Conservation (phyloP, 73 alveolate species). For the Paramecium sonneborni region DNA sequence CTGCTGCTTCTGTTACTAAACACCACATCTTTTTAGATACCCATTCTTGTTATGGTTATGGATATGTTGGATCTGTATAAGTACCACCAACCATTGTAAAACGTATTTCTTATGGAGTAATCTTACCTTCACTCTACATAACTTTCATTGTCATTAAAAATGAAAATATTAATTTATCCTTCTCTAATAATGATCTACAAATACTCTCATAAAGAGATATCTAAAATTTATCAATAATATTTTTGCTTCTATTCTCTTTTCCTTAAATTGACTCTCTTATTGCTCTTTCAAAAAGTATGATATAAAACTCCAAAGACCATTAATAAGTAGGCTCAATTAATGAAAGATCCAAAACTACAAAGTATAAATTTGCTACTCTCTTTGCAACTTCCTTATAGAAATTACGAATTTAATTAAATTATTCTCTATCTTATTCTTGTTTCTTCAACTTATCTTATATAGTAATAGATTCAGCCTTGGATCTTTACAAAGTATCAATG, state of each 20-base stretch:
- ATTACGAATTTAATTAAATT: conserved; percentile 74
- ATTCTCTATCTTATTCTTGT: conserved; percentile 69
- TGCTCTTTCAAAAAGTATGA: conserved; percentile 70
- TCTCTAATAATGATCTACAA: conserved; percentile 94
- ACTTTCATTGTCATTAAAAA: conserved; percentile 88
- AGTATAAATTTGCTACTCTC: conserved; percentile 85
- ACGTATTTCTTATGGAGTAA: conserved; percentile 78
- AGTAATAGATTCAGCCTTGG: conserved; percentile 75
- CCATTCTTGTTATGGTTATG: conserved; percentile 89
- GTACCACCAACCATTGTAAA: conserved; percentile 97
- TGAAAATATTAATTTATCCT: conserved; percentile 92
- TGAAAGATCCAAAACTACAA: conserved; percentile 81
- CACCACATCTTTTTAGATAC: conserved; percentile 92
- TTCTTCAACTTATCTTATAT: conserved; percentile 75
- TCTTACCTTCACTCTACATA: conserved; percentile 76
- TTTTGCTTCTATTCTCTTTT: conserved; percentile 74
- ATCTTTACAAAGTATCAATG: conserved; percentile 76
- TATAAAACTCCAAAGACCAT: conserved; percentile 82
- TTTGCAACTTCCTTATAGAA: conserved; percentile 77
- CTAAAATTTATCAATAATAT: conserved; percentile 79
- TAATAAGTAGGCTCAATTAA: conserved; percentile 86
- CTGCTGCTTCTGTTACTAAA: conserved; percentile 85
- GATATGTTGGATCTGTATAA: conserved; percentile 87
- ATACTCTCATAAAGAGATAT: conserved; percentile 76
- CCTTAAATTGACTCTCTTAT: conserved; percentile 68